Evolutionary conservation across 805 yeast genomes (phyloP), one percentile per base, ranked within the genome.

Genomic region (Lachancea quebecensis): DNA sequence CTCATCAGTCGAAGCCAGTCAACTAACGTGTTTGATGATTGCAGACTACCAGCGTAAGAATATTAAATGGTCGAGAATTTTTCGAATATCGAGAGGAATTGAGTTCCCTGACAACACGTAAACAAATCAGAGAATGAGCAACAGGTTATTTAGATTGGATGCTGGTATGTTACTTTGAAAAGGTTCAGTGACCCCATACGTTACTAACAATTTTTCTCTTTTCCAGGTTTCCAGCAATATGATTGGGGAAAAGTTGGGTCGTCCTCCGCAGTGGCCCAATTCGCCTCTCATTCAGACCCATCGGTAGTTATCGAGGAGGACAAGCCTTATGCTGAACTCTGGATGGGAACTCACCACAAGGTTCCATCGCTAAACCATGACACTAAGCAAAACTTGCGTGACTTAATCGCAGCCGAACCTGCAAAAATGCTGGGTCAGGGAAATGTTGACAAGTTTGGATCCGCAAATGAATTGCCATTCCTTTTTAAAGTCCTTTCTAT

Each of bases 281-380:
- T 80, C 62, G 95, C 95, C 37, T 73, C 81, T 33, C 71, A 73
- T 41, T 79, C 95, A 37, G 81, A 85, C 65, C 76, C 86, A 2
- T 54, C 62, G 9, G 71, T 86, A 44, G 60, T 59, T 15, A 75
- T 89, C 45, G 87, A 85, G 53, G 90, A 83, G 57, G 43, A 72
- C 33, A 78, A 81, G 59, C 98, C 99, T 10, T 93, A 93, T 61
- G 99, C 99, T 14, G 99, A 93, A 66, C 73, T 93, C 54, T 93
- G 99, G 99, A 93, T 93, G 99, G 99, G 99, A 34, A 89, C 98
- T 21, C 99, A 93, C 64, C 91, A 95, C 43, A 85, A 85, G 38
- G 89, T 85, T 10, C 96, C 98, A 27, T 83, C 96, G 15, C 67
- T 67, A 39, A 75, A 77, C 40, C 73, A 75, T 21, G 75, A 69